Conservation (phyloP, 106 monocot species). For the Dendrobium officinale region DNA sequence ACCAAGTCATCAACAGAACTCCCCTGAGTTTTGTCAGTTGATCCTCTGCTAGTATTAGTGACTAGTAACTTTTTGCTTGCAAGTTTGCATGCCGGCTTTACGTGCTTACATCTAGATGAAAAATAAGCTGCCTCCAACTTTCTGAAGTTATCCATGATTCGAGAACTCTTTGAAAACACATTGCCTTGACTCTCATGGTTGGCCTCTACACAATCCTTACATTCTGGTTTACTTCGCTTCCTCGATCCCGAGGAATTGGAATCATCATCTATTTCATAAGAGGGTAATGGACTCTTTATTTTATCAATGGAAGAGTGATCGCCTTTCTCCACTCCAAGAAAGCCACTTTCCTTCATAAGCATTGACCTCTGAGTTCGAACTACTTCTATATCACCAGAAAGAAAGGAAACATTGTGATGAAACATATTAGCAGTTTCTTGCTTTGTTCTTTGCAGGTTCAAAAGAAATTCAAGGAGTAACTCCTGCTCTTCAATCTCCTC, state of each 20-base stretch:
- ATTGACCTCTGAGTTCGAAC: slow-evolving; percentile 34
- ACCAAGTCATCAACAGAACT: slow-evolving; percentile 55
- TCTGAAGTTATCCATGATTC: slow-evolving; percentile 87
- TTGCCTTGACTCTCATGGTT: slow-evolving; percentile 6
- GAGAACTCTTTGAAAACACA: slow-evolving; percentile 54
- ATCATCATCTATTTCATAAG: slow-evolving; percentile 26
- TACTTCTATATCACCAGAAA: slow-evolving; percentile 66
- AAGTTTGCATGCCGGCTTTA: slow-evolving; percentile 14
- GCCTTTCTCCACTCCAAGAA: slow-evolving; percentile 22
- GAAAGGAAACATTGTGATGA: slow-evolving; percentile 41
- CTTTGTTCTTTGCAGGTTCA: slow-evolving; percentile 51
- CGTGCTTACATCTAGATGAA: slow-evolving; percentile 34
- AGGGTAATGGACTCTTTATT: slow-evolving; percentile 8
- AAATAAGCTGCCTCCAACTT: slow-evolving; percentile 87
- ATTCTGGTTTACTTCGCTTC: slow-evolving; percentile 40
- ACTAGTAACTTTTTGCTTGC: slow-evolving; percentile 6
- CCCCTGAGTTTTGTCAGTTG: slow-evolving; percentile 33
- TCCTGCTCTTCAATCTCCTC: slow-evolving; percentile 83
- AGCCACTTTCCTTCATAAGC: slow-evolving; percentile 15
- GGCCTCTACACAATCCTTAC: slow-evolving; percentile 13
- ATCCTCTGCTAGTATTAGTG: slow-evolving; percentile 28
- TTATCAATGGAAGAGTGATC: slow-evolving; percentile 7
- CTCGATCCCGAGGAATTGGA: slow-evolving; percentile 29
- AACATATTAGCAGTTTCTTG: slow-evolving; percentile 57
- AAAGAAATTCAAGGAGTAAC: slow-evolving; percentile 76